Evolutionary conservation across 768 basidiomycete species (phyloP).

Genomic region (Tephrocybe sp.): DNA sequence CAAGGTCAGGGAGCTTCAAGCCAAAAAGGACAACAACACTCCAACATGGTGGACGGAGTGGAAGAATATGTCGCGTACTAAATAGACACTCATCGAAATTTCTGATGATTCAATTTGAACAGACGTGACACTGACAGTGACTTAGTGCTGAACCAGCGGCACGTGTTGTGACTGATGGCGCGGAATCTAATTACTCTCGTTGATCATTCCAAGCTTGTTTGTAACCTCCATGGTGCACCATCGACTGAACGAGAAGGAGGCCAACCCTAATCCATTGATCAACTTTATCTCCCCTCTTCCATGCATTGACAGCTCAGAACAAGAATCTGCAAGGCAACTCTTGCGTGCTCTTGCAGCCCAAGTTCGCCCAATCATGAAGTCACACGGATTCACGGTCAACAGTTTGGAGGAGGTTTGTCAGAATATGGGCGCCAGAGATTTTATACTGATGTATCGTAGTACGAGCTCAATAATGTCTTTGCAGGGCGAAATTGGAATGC

Average conservation of each 20-base stretch:
- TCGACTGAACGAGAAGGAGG: conserved; percentile 64
- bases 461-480: conserved; percentile 76
- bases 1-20: conserved; percentile 10
- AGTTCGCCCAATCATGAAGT: conserved; percentile 80
- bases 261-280: conserved; percentile 72
- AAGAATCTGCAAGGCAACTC: conserved; percentile 68
- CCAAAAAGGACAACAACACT: conserved; percentile 19
- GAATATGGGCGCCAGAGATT: background rate
- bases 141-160: too few relatives aligned
- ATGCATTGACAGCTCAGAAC: conserved; percentile 36
- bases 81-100: too few relatives aligned
- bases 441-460: conserved; percentile 38
- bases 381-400: conserved; percentile 71
- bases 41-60: conserved; percentile 31
- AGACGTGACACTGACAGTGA: too few relatives aligned
- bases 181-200: too few relatives aligned
- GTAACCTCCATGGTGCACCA: conserved; percentile 72
- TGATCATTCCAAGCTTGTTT: too few relatives aligned
- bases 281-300: conserved; percentile 71
- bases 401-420: conserved; percentile 73
- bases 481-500: conserved; percentile 83
- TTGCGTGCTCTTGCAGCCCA: conserved; percentile 80
- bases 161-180: too few relatives aligned
- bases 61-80: too few relatives aligned
- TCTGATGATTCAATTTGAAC: too few relatives aligned